These are phyloP conservation scores for Aspergillus baeticus DNA, from an alignment of 495 filamentous ascomycete species.

Conservation along the genomic window DNA sequence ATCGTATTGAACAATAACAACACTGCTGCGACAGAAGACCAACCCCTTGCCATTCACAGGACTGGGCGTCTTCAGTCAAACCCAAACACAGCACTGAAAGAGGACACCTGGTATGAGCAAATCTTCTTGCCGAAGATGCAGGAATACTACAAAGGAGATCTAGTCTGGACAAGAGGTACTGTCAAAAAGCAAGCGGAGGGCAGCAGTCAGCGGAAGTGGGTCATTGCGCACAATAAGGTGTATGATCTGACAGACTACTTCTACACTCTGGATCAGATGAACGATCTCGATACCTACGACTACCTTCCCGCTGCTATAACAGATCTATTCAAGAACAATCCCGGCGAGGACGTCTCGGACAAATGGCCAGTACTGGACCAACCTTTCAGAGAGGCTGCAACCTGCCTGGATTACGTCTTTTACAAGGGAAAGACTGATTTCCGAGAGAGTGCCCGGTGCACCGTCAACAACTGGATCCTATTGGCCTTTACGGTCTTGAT, in stretches of 20 bases:
- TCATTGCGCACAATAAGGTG: slow-evolving; percentile 68
- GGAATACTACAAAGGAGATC: slow-evolving; percentile 80
- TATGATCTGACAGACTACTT: slow-evolving; percentile 95
- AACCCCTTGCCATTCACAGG: slow-evolving; percentile 57
- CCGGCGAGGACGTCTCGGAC: slow-evolving; percentile 73
- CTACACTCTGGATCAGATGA: slow-evolving; percentile 57
- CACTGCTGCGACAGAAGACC: slow-evolving; percentile 42
- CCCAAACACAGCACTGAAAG: slow-evolving; percentile 52
- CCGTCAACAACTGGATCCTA: slow-evolving; percentile 90
- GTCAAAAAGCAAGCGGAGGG: slow-evolving; percentile 58
- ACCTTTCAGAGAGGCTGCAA: slow-evolving; percentile 56
- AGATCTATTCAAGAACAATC: slow-evolving; percentile 65
- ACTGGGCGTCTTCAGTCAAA: slow-evolving; percentile 62
- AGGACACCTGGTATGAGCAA: slow-evolving; percentile 72
- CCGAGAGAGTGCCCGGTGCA: slow-evolving; percentile 69
- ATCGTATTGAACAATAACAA: slow-evolving; percentile 61
- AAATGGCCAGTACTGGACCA: slow-evolving; percentile 53
- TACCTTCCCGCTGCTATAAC: slow-evolving; percentile 69
- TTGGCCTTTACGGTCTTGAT: slow-evolving; percentile 82
- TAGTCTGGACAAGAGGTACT: slow-evolving; percentile 66
- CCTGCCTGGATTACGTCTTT: slow-evolving; percentile 82
- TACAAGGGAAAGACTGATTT: slow-evolving; percentile 85
- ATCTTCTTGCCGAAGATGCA: slow-evolving; percentile 76
- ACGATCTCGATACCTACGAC: slow-evolving; percentile 51
- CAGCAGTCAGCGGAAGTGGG: slow-evolving; percentile 70